Evolutionary conservation across 1,139 yeast genomes (phyloP).

Genomic region (Yamadazyma trypodendri): DNA sequence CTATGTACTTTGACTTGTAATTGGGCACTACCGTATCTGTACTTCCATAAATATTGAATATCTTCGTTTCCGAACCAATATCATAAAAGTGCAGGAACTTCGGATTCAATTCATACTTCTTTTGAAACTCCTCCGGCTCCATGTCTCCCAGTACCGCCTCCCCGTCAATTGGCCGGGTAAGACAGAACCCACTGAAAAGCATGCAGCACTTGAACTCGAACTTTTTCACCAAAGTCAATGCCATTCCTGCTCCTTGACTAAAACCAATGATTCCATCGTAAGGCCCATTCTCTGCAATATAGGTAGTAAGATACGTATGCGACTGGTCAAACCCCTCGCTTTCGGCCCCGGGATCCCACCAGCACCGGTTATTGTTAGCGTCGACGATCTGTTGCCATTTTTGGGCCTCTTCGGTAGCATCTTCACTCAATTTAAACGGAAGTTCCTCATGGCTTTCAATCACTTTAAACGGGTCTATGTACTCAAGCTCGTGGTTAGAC

Average conservation of each 20-base stretch:
- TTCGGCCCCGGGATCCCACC: slow-evolving; percentile 32
- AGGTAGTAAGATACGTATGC: slow-evolving; percentile 43
- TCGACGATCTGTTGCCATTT: slow-evolving; percentile 37
- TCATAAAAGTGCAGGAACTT: slow-evolving; percentile 20
- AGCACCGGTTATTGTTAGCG: slow-evolving; percentile 51
- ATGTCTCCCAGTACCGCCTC: slow-evolving; percentile 14
- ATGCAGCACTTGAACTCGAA: slow-evolving; percentile 46
- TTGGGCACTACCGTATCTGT: slow-evolving; percentile 36
- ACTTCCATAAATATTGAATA: slow-evolving; percentile 31
- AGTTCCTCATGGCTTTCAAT: slow-evolving; percentile 27
- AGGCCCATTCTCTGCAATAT: slow-evolving; percentile 74
- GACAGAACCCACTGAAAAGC: slow-evolving; percentile 55
- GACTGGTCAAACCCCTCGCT: slow-evolving; percentile 35
- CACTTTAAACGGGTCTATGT: slow-evolving; percentile 34
- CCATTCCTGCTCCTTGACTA: slow-evolving; percentile 90
- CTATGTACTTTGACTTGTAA: slow-evolving; percentile 28
- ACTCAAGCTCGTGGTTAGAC: slow-evolving; percentile 49
- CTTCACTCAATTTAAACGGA: slow-evolving; percentile 27
- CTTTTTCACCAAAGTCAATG: slow-evolving; percentile 45
- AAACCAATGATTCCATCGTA: slow-evolving; percentile 87
- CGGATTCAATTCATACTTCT: slow-evolving; percentile 19
- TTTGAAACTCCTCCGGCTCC: slow-evolving; percentile 21
- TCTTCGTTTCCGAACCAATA: slow-evolving; percentile 20
- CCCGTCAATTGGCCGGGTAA: slow-evolving; percentile 37
- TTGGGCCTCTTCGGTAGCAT: slow-evolving; percentile 24